phyloP scores from a whole-genome alignment of 768 basidiomycete genomes.

The Calocybe indica region DNA sequence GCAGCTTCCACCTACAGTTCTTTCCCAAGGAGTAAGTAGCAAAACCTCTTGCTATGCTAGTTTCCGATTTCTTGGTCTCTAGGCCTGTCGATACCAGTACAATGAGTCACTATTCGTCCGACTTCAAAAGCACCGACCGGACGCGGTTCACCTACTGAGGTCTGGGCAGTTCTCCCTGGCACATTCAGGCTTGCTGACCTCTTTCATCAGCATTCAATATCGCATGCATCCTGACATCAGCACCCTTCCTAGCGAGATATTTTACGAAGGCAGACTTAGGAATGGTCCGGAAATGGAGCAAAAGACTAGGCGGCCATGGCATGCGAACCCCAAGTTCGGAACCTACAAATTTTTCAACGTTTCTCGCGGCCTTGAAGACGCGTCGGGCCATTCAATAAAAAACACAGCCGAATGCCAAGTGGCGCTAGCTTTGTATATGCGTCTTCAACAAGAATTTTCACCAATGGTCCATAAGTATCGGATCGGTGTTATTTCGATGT shows the following conservation, averaged over 20 bases:
- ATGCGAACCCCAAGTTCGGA: slow-evolving; percentile 68
- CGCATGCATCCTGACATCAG: slow-evolving; percentile 99
- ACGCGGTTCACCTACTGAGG: slow-evolving; percentile 92
- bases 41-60: background rate
- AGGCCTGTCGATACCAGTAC: slow-evolving; percentile 72
- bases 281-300: slow-evolving; percentile 87
- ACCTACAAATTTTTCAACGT: slow-evolving; percentile 91
- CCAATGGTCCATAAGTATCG: slow-evolving; percentile 35
- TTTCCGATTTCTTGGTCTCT: slow-evolving; percentile 1
- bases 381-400: slow-evolving; percentile 59
- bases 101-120: slow-evolving; percentile 93
- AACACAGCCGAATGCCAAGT: slow-evolving; percentile 71
- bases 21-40: slow-evolving; percentile 37
- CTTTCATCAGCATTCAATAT: slow-evolving; percentile 79
- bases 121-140: slow-evolving; percentile 69
- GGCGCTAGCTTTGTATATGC: slow-evolving; percentile 71
- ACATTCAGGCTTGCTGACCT: background rate
- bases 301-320: slow-evolving; percentile 87
- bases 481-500: slow-evolving; percentile 82
- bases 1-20: slow-evolving; percentile 88
- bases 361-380: slow-evolving; percentile 59
- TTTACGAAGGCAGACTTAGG: slow-evolving; percentile 73
- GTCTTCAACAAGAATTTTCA: slow-evolving; percentile 60
- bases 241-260: slow-evolving; percentile 77
- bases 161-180: slow-evolving; percentile 20